Evolutionary conservation across 352 stramenopile species (phyloP), one percentile per base, ranked within the genome.

Genomic region (Phytophthora foliorum): DNA sequence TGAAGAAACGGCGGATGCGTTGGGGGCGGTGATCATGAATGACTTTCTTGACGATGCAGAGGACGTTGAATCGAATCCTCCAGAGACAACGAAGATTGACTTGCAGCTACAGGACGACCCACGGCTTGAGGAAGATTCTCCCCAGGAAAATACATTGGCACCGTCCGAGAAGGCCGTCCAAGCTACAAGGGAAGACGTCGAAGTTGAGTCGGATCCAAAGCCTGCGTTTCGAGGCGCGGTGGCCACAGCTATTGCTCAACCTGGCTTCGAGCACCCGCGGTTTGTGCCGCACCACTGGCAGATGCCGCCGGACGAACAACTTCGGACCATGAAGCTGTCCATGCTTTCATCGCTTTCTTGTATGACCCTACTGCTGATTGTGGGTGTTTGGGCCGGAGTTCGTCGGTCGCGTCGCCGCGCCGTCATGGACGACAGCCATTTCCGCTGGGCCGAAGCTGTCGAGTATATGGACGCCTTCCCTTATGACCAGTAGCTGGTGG

Each of bases 381-480:
- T 77, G 17, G 69, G 52, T 0, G 46, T 77, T 10, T 69, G 69
- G 57, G 59, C 57, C 0, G 63, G 68, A 17, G 59, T 73, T 36
- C 64, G 69, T n/a, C 57, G 69, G 3, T 71, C 69, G 4, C 63
- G 59, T 27, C 69, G 58, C 4, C 63, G 25, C 14, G 48, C 44
- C 3, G 17, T 67, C 38, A 48, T 77, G 0, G 49, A 64, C 13
- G 64, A 77, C 16, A 69, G 32, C 11, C 53, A 74, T 22, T 69
- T 70, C 42, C 64, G 62, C 27, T 77, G 69, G 69, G 69, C 65
- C 16, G 64, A 69, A 31, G 57, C 53, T 11, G 64, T 77, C 57
- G 69, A 77, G 53, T 69, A 74, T 31, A 73, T 71, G 69, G 69
- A 77, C 13, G 69, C 69, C 17, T 73, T 74, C 51, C 64, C 59